Conservation (phyloP, 2,329 filamentous ascomycete genomes). For the Cryphonectria parasitica region DNA sequence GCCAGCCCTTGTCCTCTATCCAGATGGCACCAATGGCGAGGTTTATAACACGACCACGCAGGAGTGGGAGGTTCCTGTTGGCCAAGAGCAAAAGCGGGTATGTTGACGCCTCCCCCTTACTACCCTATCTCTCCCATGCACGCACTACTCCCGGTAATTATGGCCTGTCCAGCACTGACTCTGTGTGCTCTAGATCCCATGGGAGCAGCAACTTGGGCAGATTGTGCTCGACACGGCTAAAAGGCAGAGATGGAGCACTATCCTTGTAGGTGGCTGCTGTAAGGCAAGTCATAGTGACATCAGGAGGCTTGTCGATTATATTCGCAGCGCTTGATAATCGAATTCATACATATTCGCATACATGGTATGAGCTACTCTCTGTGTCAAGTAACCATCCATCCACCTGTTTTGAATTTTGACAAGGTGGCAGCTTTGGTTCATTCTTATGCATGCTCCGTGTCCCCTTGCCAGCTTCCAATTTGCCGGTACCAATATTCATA, state of each 20-base stretch:
- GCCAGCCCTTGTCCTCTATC: conserved; percentile 66
- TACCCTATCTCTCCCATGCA: too few species aligned
- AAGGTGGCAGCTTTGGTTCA: not conserved
- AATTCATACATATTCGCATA: too few species aligned
- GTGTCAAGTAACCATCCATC: too few species aligned
- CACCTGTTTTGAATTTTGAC: not conserved
- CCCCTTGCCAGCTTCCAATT: not conserved
- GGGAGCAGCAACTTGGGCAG: conserved; percentile 50
- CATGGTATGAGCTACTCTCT: not conserved
- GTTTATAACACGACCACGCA: conserved; percentile 68
- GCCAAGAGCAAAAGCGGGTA: conserved; percentile 34
- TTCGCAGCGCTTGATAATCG: not conserved
- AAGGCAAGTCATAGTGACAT: conserved; percentile 45
- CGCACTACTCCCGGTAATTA: not conserved
- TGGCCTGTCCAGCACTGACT: not conserved
- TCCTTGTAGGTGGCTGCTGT: conserved; percentile 59
- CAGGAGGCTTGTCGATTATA: conserved; percentile 21
- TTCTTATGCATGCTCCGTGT: not conserved
- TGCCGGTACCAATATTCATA: not conserved
- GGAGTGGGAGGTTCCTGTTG: conserved; percentile 56
- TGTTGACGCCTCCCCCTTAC: not conserved
- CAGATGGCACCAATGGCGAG: conserved; percentile 70
- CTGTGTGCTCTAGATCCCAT: conserved; percentile 38
- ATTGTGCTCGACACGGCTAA: conserved; percentile 44
- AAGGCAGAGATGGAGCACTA: conserved; percentile 47